Conservation (phyloP, 2,329 filamentous ascomycete species). For the Cladobotryum protrusum region DNA sequence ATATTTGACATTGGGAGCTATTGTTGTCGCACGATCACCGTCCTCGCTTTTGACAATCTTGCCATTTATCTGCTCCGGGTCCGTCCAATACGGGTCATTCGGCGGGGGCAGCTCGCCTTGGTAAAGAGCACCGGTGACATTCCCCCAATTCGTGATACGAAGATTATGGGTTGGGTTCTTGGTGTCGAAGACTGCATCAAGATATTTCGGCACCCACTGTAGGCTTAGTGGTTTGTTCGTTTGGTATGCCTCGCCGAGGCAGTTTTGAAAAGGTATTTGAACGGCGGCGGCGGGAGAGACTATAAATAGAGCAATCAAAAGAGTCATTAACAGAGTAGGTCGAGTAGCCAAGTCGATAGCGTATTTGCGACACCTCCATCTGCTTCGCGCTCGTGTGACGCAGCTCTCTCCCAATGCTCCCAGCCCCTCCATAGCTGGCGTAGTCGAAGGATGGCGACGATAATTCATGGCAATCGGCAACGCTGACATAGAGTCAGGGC, state of each 20-base stretch:
- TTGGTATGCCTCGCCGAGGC: constrained; percentile 58
- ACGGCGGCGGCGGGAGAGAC: constrained; percentile 51
- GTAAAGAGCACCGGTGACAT: constrained; percentile 70
- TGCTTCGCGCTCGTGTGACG: constrained; percentile 7
- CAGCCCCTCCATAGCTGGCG: constrained; percentile 1
- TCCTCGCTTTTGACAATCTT: constrained; percentile 63
- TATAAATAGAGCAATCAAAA: constrained; percentile 34
- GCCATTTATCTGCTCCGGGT: constrained; percentile 56
- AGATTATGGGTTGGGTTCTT: constrained; percentile 56
- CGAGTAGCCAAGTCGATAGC: constrained; percentile 4
- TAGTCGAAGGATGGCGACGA: not conserved
- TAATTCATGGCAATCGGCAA: not conserved
- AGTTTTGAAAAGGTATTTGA: constrained; percentile 77
- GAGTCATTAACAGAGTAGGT: constrained; percentile 26
- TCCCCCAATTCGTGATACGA: constrained; percentile 78
- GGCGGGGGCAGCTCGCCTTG: constrained; percentile 52
- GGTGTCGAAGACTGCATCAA: constrained; percentile 69
- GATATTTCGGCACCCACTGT: constrained; percentile 71
- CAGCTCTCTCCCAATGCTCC: not conserved
- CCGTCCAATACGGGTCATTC: constrained; percentile 53
- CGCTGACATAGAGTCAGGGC: not conserved
- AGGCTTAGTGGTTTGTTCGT: constrained; percentile 53
- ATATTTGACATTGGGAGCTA: constrained; percentile 64
- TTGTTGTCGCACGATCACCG: constrained; percentile 58
- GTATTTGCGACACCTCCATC: not conserved